These are phyloP conservation scores for Chytriomyces sp. DNA, from an alignment of 192 early-diverging fungal genomes.

Conservation along the genomic window DNA sequence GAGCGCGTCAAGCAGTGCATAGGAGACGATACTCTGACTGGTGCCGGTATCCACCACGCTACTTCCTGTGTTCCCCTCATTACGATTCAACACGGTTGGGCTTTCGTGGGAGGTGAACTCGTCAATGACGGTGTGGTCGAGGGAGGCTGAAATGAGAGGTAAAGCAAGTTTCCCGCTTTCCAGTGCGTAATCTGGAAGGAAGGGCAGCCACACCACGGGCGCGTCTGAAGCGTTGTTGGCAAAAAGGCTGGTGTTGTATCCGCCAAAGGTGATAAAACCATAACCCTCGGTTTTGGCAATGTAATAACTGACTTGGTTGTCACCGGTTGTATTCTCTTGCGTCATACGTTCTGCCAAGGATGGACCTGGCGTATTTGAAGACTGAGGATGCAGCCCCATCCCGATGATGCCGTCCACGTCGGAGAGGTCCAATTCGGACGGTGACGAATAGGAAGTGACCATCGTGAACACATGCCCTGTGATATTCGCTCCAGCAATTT, in stretches of 20 bases:
- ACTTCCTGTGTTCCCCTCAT: not conserved
- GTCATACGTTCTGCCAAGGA: constrained; percentile 2
- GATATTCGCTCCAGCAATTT: not conserved
- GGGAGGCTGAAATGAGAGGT: not conserved
- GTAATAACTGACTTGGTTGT: not conserved
- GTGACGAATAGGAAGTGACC: not conserved
- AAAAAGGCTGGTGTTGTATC: not conserved
- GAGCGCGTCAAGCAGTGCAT: not conserved
- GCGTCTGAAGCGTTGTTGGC: not conserved
- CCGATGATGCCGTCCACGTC: constrained; percentile 10
- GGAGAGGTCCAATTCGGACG: not conserved
- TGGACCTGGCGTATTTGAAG: not conserved
- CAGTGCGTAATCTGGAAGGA: not conserved
- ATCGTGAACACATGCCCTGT: not conserved
- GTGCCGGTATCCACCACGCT: not conserved
- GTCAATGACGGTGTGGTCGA: not conserved
- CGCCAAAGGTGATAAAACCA: not conserved
- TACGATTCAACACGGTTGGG: not conserved
- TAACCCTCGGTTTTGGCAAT: not conserved
- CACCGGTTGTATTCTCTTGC: not conserved
- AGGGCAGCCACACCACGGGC: not conserved
- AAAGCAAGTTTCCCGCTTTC: constrained; percentile 4
- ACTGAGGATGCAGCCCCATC: constrained; percentile 13
- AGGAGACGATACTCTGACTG: not conserved
- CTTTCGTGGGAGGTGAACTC: not conserved